Conservation (phyloP, 1,284 basidiomycete genomes). For the Salmacisia buchloeana region DNA sequence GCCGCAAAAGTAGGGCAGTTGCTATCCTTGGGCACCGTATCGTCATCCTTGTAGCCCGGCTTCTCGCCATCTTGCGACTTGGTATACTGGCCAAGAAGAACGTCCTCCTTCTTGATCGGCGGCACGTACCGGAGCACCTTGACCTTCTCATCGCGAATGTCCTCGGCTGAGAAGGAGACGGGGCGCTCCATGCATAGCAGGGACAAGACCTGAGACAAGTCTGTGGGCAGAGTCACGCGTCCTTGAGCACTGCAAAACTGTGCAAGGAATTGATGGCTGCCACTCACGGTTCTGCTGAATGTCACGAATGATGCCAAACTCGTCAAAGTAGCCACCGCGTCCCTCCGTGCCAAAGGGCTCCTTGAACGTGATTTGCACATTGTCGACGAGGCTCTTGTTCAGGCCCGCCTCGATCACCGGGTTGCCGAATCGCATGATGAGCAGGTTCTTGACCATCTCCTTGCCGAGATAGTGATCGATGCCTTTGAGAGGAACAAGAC, state of each 20-base stretch:
- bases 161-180: conserved; percentile 47
- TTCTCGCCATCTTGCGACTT: conserved; percentile 40
- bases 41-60: conserved; percentile 53
- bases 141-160: conserved; percentile 51
- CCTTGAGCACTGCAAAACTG: neutral
- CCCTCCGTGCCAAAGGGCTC: conserved; percentile 52
- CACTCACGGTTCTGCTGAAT: conserved; percentile 50
- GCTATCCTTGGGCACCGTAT: conserved; percentile 51
- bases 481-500: neutral
- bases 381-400: conserved; percentile 50
- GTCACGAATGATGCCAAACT: conserved; percentile 52
- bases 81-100: conserved; percentile 51
- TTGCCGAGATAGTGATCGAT: conserved; percentile 51
- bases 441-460: conserved; percentile 50
- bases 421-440: conserved; percentile 47
- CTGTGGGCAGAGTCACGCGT: conserved; percentile 4
- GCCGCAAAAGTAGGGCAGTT: conserved; percentile 52
- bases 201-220: conserved; percentile 49
- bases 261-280: too few species aligned
- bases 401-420: conserved; percentile 46
- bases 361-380: conserved; percentile 52
- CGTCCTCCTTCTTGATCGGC: conserved; percentile 44
- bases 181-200: conserved; percentile 51
- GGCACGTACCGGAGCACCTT: conserved; percentile 48
- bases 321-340: conserved; percentile 53